Base-by-base conservation (phyloP, 2,329 filamentous ascomycete species). In the Fusarium nisikadoi region DNA sequence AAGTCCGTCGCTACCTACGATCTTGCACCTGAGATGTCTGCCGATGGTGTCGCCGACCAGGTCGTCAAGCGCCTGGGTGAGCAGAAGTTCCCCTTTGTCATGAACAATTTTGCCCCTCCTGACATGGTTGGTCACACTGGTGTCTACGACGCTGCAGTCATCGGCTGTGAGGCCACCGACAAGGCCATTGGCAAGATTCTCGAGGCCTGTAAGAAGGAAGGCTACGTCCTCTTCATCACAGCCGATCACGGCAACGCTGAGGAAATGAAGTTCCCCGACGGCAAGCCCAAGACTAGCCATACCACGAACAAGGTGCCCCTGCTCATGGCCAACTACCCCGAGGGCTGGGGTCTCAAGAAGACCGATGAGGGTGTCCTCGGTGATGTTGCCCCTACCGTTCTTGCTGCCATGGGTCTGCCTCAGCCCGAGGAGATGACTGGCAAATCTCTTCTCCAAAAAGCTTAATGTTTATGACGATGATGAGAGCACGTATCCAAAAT, bases 41-140 rank as follows among this genome's bases (percentile, higher is more conserved):
- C 95, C 75, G 93, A 92, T 76, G 93, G 88, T 47, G 96, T 99
- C 19, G 96, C 94, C 54, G 89, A 97, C 79, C 95, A 97, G 86
- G 92, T 97, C 66, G 90, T 86, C 82, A 96, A 98, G 87, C 91
- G 95, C 65, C 92, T 99, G 74, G 89, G 83, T 31, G 94, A 97
- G 83, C 90, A 92, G 79, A 91, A 93, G 80, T 98, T 95, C 84
- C 94, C 96, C 80, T 98, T 99, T 80, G 88, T 99, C 83, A 99
- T 99, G 96, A 98, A 98, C 91, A 99, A 99, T 90, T 98, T 99
- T 84, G 96, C 96, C 45, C 96, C 96, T 45, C 96, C 96, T 23
- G 96, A 99, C 85, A 99, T 99, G 96, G 96, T 99, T 74, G 96
- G 96, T 76, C 96, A 99, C 86, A 99, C 96, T 16, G 96, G 96